phyloP scores from a whole-genome alignment of 1,284 basidiomycete species.

The Agaricales sp. region DNA sequence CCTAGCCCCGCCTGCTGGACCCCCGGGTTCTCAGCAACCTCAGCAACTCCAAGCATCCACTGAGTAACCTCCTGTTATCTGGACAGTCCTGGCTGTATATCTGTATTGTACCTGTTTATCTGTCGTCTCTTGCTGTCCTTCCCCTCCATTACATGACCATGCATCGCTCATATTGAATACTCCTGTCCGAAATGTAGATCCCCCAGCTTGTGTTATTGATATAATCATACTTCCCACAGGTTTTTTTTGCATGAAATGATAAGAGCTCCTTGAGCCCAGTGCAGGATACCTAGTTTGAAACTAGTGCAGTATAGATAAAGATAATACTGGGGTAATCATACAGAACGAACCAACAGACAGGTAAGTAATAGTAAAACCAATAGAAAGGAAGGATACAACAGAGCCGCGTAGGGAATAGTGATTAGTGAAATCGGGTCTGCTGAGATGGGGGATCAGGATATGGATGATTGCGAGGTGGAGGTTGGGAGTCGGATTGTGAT shows the following conservation, averaged over 20 bases:
- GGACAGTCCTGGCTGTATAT: neutral
- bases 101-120: neutral
- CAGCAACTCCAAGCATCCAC: neutral
- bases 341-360: neutral
- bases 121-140: too few species aligned
- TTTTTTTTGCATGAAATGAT: too few species aligned
- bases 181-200: neutral
- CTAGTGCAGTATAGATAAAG: neutral
- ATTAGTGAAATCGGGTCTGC: neutral
- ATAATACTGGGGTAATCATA: too few species aligned
- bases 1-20: slow-evolving; percentile 5
- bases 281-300: too few species aligned
- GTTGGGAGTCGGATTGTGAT: slow-evolving; percentile 10
- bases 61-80: neutral
- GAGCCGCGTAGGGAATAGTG: too few species aligned
- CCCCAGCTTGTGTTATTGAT: neutral
- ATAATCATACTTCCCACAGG: too few species aligned
- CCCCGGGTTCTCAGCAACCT: neutral
- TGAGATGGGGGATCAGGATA: too few species aligned
- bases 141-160: too few species aligned
- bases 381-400: too few species aligned
- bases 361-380: neutral
- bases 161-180: neutral
- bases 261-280: too few species aligned
- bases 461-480: neutral